These are phyloP conservation scores for Aspergillus aculeatinus DNA, from an alignment of 2,329 filamentous ascomycete species.

Conservation along the genomic window DNA sequence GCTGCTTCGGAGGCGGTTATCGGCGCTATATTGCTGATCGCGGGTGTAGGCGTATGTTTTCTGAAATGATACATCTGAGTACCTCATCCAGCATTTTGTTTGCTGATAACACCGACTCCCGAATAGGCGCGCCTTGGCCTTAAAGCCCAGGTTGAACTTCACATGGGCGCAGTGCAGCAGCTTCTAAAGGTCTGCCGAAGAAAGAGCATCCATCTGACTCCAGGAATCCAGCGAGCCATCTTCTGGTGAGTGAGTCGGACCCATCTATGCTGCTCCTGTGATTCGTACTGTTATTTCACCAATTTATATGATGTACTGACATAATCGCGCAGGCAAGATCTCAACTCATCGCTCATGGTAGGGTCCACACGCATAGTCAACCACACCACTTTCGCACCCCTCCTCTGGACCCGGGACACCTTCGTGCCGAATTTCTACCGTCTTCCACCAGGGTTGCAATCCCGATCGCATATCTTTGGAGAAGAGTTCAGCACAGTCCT, in stretches of 20 bases:
- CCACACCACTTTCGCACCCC: background rate
- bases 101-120: too few species aligned
- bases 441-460: background rate
- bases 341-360: constrained; percentile 2
- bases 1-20: constrained; percentile 5
- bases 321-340: constrained; percentile 2
- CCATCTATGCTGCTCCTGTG: too few species aligned
- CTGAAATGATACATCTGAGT: too few species aligned
- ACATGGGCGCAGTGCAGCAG: constrained; percentile 7
- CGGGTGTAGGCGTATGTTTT: background rate
- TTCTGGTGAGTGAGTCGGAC: background rate
- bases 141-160: constrained; percentile 1
- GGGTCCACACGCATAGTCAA: background rate
- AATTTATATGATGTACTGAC: too few species aligned
- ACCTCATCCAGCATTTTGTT: background rate
- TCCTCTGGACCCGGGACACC: constrained; percentile 1
- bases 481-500: background rate
- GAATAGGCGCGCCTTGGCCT: constrained; percentile 1
- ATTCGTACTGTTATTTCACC: too few species aligned
- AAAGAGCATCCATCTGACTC: constrained; percentile 2
- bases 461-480: background rate
- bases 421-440: constrained; percentile 1
- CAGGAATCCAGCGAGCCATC: constrained; percentile 5
- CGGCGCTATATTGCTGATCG: constrained; percentile 3
- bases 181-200: constrained; percentile 1